phyloP scores from a whole-genome alignment of 2,329 filamentous ascomycete genomes.

The Fusarium dimerum region DNA sequence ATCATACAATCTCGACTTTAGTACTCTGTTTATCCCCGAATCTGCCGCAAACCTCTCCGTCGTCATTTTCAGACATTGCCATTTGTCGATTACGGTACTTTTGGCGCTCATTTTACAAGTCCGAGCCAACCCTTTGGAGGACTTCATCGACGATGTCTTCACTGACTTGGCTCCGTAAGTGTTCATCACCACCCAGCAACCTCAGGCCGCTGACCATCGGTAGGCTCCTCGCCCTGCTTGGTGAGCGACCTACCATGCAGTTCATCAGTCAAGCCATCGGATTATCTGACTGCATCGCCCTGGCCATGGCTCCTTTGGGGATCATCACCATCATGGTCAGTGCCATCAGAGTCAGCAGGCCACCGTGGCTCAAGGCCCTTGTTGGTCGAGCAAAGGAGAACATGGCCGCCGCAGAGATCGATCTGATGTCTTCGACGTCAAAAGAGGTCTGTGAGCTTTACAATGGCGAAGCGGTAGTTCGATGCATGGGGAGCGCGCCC shows the following conservation, averaged over 20 bases:
- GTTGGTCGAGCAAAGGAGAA: conserved; percentile 48
- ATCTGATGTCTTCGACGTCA: conserved; percentile 49
- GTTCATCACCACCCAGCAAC: neutral
- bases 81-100: too few relatives aligned
- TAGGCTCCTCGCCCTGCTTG: conserved; percentile 36
- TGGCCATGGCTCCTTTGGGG: conserved; percentile 48
- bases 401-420: conserved; percentile 39
- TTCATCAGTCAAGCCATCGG: conserved; percentile 46
- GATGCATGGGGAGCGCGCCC: conserved; percentile 15
- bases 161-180: conserved; percentile 3
- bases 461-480: conserved; percentile 40
- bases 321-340: conserved; percentile 46
- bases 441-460: conserved; percentile 44
- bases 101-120: too few relatives aligned
- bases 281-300: conserved; percentile 44
- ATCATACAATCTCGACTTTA: too few relatives aligned
- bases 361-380: conserved; percentile 42
- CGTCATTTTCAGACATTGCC: too few relatives aligned
- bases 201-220: neutral
- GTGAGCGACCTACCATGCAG: conserved; percentile 48
- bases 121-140: neutral
- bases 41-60: too few relatives aligned
- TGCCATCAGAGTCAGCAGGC: conserved; percentile 47
- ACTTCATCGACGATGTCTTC: conserved; percentile 5
- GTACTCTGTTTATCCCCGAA: too few relatives aligned